Evolutionary conservation across 164 flowering plant species (phyloP).

Genomic region (Nelumbo lutea): DNA sequence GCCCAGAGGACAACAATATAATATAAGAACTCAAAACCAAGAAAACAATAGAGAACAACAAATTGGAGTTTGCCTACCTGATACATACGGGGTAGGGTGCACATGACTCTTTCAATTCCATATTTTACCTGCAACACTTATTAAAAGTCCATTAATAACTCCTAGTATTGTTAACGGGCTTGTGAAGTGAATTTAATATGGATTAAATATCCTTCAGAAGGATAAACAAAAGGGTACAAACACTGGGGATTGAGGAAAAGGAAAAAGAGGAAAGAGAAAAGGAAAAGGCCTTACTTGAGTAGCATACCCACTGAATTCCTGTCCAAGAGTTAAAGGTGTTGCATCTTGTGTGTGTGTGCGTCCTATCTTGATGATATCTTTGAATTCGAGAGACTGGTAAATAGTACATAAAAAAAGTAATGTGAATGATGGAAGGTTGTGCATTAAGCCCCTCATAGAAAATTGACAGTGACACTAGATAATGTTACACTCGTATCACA

Average conservation of each 20-base stretch:
- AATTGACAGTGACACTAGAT: too few species aligned
- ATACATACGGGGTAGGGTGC: slow-evolving; percentile 87
- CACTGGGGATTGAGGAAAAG: not conserved
- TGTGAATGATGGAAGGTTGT: not conserved
- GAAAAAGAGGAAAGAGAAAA: too few species aligned
- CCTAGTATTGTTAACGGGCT: too few species aligned
- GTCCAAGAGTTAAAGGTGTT: slow-evolving; percentile 97
- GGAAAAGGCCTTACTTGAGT: slow-evolving; percentile 59
- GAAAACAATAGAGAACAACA: slow-evolving; percentile 3
- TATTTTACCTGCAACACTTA: slow-evolving; percentile 68
- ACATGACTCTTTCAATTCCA: slow-evolving; percentile 70
- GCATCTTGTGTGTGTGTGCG: slow-evolving; percentile 99
- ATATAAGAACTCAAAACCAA: slow-evolving; percentile 17
- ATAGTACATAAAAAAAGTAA: not conserved
- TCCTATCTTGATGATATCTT: slow-evolving; percentile 94
- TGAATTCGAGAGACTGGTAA: slow-evolving; percentile 76
- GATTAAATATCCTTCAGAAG: too few species aligned
- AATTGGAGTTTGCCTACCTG: slow-evolving; percentile 47
- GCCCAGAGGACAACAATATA: slow-evolving; percentile 21
- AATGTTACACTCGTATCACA: too few species aligned
- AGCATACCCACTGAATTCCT: slow-evolving; percentile 95
- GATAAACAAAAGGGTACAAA: not conserved
- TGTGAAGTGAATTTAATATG: too few species aligned
- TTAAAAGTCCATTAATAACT: not conserved
- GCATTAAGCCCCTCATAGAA: not conserved